Evolutionary conservation across 1,284 basidiomycete genomes (phyloP).

Genomic region (Fomitopsis betulina): DNA sequence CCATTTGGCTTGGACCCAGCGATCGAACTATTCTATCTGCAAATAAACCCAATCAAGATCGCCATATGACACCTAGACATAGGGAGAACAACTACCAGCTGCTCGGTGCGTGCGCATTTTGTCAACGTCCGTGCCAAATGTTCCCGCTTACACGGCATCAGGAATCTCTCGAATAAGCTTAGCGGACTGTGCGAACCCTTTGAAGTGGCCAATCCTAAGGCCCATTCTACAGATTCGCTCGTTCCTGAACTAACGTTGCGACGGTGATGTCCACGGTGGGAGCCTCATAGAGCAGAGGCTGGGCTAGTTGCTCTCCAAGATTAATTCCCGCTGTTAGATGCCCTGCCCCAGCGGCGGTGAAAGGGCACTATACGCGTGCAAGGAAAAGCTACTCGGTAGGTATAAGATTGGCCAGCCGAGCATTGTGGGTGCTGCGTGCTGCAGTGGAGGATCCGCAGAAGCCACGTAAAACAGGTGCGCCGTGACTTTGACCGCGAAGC

Average conservation of each 20-base stretch:
- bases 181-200: neutral
- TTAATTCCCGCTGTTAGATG: too few relatives aligned
- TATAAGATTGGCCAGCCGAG: neutral
- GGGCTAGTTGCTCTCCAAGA: too few relatives aligned
- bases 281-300: neutral
- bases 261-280: neutral
- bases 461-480: neutral
- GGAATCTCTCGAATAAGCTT: neutral
- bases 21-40: too few relatives aligned
- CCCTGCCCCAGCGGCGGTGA: too few relatives aligned
- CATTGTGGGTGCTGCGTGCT: neutral
- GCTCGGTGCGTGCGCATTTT: neutral
- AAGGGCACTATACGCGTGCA: neutral
- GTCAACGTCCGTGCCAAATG: too few relatives aligned
- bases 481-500: neutral
- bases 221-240: neutral
- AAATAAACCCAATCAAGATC: too few relatives aligned
- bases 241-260: neutral
- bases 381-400: neutral
- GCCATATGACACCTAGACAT: too few relatives aligned
- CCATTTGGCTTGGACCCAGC: too few relatives aligned
- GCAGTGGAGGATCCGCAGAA: neutral
- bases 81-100: too few relatives aligned
- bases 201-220: neutral
- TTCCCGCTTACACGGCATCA: neutral